phyloP scores from a whole-genome alignment of 768 basidiomycete genomes.

The Cystobasidium tubakii region DNA sequence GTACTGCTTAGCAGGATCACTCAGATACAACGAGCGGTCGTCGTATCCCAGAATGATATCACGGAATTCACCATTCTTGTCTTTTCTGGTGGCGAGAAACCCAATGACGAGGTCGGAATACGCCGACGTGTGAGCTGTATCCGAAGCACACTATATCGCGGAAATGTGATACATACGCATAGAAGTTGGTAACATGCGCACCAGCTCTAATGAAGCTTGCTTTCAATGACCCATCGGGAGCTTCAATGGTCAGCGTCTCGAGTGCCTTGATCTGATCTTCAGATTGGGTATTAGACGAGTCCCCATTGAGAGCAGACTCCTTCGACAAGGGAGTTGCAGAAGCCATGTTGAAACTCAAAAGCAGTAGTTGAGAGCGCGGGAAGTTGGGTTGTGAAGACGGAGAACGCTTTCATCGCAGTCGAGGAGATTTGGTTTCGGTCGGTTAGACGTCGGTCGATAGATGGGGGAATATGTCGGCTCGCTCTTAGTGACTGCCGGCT shows the following conservation, averaged over 20 bases:
- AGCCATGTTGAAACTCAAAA: no score
- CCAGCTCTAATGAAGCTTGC: slow-evolving; percentile 59
- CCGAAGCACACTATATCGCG: no score
- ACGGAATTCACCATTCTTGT: slow-evolving; percentile 54
- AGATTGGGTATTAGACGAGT: not conserved
- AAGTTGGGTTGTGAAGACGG: no score
- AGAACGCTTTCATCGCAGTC: no score
- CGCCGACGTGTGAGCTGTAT: no score
- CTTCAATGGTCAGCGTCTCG: slow-evolving; percentile 54
- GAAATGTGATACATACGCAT: slow-evolving; percentile 49
- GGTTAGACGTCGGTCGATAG: no score
- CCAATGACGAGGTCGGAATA: not conserved
- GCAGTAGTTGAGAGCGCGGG: no score
- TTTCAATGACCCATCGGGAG: slow-evolving; percentile 58
- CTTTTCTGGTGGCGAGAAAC: slow-evolving; percentile 47
- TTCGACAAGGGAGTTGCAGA: no score
- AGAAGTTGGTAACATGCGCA: slow-evolving; percentile 57
- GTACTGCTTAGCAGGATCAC: slow-evolving; percentile 26
- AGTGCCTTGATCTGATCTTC: slow-evolving; percentile 41
- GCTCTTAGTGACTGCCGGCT: no score
- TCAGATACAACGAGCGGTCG: slow-evolving; percentile 49
- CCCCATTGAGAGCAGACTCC: no score
- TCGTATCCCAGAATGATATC: slow-evolving; percentile 62
- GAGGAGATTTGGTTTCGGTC: no score
- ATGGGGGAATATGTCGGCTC: no score